A percentile compares a stretch with the other conserved stretches of the same genome.
phyloP scores from a whole-genome alignment of 306 rosid genomes.

The Rosa lucieae region DNA sequence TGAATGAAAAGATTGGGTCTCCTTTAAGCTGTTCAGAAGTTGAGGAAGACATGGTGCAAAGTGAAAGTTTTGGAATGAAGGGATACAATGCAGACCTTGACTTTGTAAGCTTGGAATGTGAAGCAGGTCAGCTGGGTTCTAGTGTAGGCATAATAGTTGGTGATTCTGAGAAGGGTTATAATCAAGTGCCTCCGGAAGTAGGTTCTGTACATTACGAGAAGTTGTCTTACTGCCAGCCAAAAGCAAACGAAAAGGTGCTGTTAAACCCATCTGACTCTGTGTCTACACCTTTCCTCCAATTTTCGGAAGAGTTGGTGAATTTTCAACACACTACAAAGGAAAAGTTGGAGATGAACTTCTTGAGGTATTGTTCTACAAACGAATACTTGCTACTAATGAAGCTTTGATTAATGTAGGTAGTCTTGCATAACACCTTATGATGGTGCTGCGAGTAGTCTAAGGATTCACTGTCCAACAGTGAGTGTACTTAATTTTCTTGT shows the following conservation, averaged over 20 bases:
- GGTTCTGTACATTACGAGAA: neutral
- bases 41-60: constrained; percentile 46
- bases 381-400: neutral
- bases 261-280: constrained; percentile 21
- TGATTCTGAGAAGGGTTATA: constrained; percentile 15
- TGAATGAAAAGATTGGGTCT: constrained; percentile 33
- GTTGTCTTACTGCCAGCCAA: neutral
- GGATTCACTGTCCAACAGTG: neutral
- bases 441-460: neutral
- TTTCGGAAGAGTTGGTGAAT: constrained; percentile 37
- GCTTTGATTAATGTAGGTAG: neutral
- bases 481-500: neutral
- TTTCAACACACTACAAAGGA: constrained; percentile 46
- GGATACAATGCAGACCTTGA: constrained; percentile 40
- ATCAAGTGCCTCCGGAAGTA: constrained; percentile 1
- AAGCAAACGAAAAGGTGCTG: constrained; percentile 21
- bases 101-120: constrained; percentile 44
- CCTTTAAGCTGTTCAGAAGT: constrained; percentile 41
- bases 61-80: constrained; percentile 39
- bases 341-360: constrained; percentile 36
- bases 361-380: constrained; percentile 40
- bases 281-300: constrained; percentile 30
- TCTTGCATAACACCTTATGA: neutral
- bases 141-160: constrained; percentile 35
- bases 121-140: constrained; percentile 33